Evolutionary conservation across 768 basidiomycete genomes (phyloP), one percentile per base, ranked within the genome.

Genomic region (Calocybe cyanea): DNA sequence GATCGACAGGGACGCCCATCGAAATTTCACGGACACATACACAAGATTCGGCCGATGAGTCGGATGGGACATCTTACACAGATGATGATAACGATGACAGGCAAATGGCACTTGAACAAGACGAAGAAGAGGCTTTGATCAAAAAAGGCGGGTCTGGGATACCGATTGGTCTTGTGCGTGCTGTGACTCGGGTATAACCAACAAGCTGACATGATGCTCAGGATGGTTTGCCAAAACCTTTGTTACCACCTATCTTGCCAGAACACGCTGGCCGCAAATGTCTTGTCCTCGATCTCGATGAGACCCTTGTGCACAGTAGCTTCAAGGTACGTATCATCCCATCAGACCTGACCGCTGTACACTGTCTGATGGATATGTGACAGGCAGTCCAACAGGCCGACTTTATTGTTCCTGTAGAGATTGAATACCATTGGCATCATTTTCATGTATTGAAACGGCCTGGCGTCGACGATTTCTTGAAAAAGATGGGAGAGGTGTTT

Each of bases 391-490:
- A 75, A 49, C 86, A 90, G 55, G 92, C 95, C 18, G 96, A 99
- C 72, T 99, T 92, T 66, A 87, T 98, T 53, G 95, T 99, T 3
- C 96, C 96, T 1, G 96, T 99, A 21, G 96, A 98, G 67, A 99
- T 99, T 49, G 96, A 99, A 60, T 92, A 87, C 53, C 87, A 95
- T 60, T 92, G 87, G 81, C 96, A 99, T 64, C 96, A 99, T 58
- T 93, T 98, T 54, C 96, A 98, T 66, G 96, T 98, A 38, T 87
- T 98, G 64, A 98, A 98, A 65, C 86, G 96, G 38, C 96, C 96
- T 13, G 96, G 96, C 9, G 96, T 99, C 13, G 96, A 99, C 62
- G 85, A 85, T 59, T 99, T 98, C 66, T 69, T 99, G 62, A 87
- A 87, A 71, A 84, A 83, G 67, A 98, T 98, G 96, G 96, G 95